Percentiles rank a stretch among this genome's conserved stretches.
Evolutionary conservation across 768 basidiomycete genomes (phyloP).

Genomic region (Phlegmacium glaucopus): DNA sequence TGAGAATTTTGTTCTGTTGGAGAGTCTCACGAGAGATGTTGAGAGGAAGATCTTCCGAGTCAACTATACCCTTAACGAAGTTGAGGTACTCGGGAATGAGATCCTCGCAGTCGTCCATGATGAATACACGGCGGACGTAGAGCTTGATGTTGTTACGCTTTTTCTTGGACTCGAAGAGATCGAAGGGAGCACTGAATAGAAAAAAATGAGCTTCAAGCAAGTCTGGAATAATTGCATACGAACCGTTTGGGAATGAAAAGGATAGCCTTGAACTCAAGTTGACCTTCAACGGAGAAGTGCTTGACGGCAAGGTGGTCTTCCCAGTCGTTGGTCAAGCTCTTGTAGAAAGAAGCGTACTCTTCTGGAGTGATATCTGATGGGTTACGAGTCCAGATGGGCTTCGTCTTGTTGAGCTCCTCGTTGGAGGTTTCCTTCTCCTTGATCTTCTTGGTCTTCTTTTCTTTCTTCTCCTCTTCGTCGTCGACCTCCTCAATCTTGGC

Average conservation of each 20-base stretch:
- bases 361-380: slow-evolving; percentile 90
- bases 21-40: slow-evolving; percentile 99
- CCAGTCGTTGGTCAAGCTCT: slow-evolving; percentile 99
- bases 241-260: slow-evolving; percentile 96
- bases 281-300: slow-evolving; percentile 99
- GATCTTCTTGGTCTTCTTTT: slow-evolving; percentile 92
- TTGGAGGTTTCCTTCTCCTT: slow-evolving; percentile 85
- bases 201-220: slow-evolving; percentile 7
- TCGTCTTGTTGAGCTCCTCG: slow-evolving; percentile 99
- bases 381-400: slow-evolving; percentile 99
- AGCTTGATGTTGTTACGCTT: slow-evolving; percentile 99
- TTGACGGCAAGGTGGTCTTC: slow-evolving; percentile 99
- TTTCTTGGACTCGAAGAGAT: slow-evolving; percentile 99
- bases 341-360: slow-evolving; percentile 97
- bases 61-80: slow-evolving; percentile 99
- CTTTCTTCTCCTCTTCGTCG: slow-evolving; percentile 82
- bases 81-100: slow-evolving; percentile 99
- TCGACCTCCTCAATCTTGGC: slow-evolving; percentile 82
- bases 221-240: slow-evolving; percentile 17
- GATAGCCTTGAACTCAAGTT: slow-evolving; percentile 99
- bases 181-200: slow-evolving; percentile 82
- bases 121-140: slow-evolving; percentile 99
- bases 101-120: slow-evolving; percentile 99
- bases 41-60: slow-evolving; percentile 98
- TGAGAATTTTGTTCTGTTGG: slow-evolving; percentile 99